Base-by-base conservation (phyloP, 257 asterid genomes). In the Solanum piurae region DNA sequence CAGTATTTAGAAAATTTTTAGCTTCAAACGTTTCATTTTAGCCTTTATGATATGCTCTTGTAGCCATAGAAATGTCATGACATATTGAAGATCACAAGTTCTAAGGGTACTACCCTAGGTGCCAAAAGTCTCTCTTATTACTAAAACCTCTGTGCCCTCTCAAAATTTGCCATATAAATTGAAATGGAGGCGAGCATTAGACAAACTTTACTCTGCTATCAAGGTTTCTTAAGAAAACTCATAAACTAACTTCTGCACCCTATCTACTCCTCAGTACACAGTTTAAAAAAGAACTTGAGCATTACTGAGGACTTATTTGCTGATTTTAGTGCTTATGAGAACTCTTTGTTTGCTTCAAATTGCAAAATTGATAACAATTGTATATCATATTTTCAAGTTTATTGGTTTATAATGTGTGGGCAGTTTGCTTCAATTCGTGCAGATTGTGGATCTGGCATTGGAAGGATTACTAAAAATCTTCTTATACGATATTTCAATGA, bases 381-480 rank as follows among this genome's bases (percentile, higher is more conserved):
- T 44, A n/a, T 86, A 52, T 23, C 14, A 64, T 60, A 21, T 73
- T 86, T 38, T 74, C 74, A 49, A 86, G 23, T 86, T 33, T 86
- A n/a, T 86, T 86, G 88, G 83, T 46, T 46, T 36, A 86, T 86
- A 75, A 86, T 2, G 60, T 4, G 29, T 88, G 89, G 88, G 87
- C 88, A 34, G 71, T 88, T 89, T 86, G 79, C 25, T 89, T 20
- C 83, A 25, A 83, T 36, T 49, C 25, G 44, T 90, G 93, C 94
- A 96, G 99, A 97, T 93, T 97, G 99, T 92, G 99, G 99, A 86
- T 95, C 98, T 8, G 99, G 99, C 86, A 94, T 97, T 85, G 99
- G 99, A 71, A 94, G 99, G 89, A 80, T 97, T 77, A 90, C 98
- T 88, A 94, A 93, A 92, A 94, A 96, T 91, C 98, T 97, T 90